Percentiles rank a stretch among this genome's conserved stretches.
These are phyloP conservation scores for Candida gorgasii DNA, from an alignment of 805 yeast species.

Conservation along the genomic window DNA sequence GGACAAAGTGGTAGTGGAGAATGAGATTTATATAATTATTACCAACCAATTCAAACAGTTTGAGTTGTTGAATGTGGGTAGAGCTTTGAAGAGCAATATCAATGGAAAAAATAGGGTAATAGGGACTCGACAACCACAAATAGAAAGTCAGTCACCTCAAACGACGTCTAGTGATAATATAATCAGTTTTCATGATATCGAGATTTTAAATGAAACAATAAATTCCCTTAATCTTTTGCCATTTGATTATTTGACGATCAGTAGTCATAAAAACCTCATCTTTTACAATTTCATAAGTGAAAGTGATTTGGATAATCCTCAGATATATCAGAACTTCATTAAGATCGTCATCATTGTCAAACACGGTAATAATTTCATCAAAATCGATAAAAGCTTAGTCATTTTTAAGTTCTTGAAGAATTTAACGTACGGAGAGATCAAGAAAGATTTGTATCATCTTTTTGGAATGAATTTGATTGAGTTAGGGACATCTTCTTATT, in stretches of 20 bases:
- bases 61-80: conserved; percentile 10
- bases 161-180: neutral
- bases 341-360: conserved; percentile 5
- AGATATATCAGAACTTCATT: conserved; percentile 17
- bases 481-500: conserved; percentile 5
- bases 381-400: conserved; percentile 7
- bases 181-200: conserved; percentile 1
- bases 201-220: conserved; percentile 8
- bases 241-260: conserved; percentile 15
- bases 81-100: neutral
- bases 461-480: conserved; percentile 17
- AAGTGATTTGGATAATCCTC: conserved; percentile 20
- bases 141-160: neutral
- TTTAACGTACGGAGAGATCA: conserved; percentile 17
- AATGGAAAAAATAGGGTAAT: neutral
- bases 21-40: conserved; percentile 8
- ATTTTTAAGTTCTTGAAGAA: conserved; percentile 13
- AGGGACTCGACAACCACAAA: neutral
- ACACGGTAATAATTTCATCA: conserved; percentile 5
- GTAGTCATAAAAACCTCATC: conserved; percentile 12
- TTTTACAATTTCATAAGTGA: conserved; percentile 17
- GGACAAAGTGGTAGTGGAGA: conserved; percentile 11
- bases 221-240: conserved; percentile 14
- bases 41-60: conserved; percentile 15
- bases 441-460: conserved; percentile 17